These are phyloP conservation scores for Vanilla planifolia DNA, from an alignment of 106 monocot species.

Conservation along the genomic window DNA sequence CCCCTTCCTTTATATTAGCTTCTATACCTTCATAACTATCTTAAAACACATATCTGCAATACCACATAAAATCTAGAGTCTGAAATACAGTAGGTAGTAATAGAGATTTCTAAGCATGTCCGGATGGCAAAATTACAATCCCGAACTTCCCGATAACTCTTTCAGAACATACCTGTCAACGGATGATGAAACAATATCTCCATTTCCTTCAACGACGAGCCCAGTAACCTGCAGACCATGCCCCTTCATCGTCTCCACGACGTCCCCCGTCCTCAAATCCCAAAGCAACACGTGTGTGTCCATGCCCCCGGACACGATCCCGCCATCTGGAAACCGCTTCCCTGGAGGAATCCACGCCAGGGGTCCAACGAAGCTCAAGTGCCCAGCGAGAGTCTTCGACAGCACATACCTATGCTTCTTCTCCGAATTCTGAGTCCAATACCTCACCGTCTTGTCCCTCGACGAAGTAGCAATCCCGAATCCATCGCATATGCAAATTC, in stretches of 20 bases:
- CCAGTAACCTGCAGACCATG: slow-evolving; percentile 77
- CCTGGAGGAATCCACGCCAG: slow-evolving; percentile 72
- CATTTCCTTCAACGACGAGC: slow-evolving; percentile 51
- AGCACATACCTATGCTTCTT: slow-evolving; percentile 31
- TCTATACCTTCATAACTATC: too few relatives aligned
- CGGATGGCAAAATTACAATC: too few relatives aligned
- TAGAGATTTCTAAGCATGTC: too few relatives aligned
- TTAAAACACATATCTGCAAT: too few relatives aligned
- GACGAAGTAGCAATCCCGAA: slow-evolving; percentile 78
- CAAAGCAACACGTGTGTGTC: slow-evolving; percentile 74
- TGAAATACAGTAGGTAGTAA: too few relatives aligned
- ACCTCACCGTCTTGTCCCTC: slow-evolving; percentile 70
- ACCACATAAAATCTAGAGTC: too few relatives aligned
- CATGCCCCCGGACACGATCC: slow-evolving; percentile 88
- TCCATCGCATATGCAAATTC: slow-evolving; percentile 71
- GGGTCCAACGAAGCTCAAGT: slow-evolving; percentile 90
- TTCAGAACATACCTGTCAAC: slow-evolving; percentile 63
- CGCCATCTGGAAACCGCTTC: slow-evolving; percentile 62
- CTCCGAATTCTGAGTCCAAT: slow-evolving; percentile 63
- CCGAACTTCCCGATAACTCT: too few relatives aligned
- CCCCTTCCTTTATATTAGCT: too few relatives aligned
- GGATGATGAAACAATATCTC: slow-evolving; percentile 80
- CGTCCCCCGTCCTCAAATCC: slow-evolving; percentile 56
- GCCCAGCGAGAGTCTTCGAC: slow-evolving; percentile 63
- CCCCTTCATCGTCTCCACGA: slow-evolving; percentile 69